Conservation (phyloP, 2,329 filamentous ascomycete genomes). For the Dryadomyces quercus-mongolicae region DNA sequence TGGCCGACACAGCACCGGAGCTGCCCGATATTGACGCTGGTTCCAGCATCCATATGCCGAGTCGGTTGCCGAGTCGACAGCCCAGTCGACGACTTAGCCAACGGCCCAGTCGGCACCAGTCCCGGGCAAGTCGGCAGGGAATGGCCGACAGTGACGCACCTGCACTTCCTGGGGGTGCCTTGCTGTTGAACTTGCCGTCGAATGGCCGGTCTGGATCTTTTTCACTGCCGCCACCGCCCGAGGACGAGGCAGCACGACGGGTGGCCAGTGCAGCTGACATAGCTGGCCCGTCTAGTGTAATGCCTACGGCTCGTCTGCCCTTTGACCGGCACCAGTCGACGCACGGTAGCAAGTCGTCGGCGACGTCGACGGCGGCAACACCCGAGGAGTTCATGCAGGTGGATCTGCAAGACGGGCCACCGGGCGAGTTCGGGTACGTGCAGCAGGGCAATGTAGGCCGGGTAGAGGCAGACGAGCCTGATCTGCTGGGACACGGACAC, state of each 20-base stretch:
- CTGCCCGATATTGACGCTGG: constrained; percentile 49
- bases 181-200: constrained; percentile 3
- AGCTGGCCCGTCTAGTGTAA: constrained; percentile 12
- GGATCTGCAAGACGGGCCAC: constrained; percentile 28
- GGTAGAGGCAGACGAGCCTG: constrained; percentile 36
- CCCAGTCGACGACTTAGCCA: constrained; percentile 39
- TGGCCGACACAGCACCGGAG: constrained; percentile 39
- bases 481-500: constrained; percentile 39
- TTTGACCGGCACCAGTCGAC: constrained; percentile 44
- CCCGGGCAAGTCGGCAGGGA: constrained; percentile 30
- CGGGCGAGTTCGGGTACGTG: constrained; percentile 44
- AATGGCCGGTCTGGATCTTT: neutral
- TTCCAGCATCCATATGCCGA: constrained; percentile 50
- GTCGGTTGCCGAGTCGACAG: constrained; percentile 28
- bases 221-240: neutral
- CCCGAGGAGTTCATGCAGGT: constrained; percentile 30
- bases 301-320: constrained; percentile 29
- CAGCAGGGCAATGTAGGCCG: constrained; percentile 44
- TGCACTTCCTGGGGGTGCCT: neutral
- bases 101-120: neutral
- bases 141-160: constrained; percentile 15
- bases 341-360: constrained; percentile 30
- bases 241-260: neutral
- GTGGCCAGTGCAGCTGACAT: neutral
- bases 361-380: constrained; percentile 22